Base-by-base conservation (phyloP, 208 protist genomes). In the Trypanosoma scelopori region DNA sequence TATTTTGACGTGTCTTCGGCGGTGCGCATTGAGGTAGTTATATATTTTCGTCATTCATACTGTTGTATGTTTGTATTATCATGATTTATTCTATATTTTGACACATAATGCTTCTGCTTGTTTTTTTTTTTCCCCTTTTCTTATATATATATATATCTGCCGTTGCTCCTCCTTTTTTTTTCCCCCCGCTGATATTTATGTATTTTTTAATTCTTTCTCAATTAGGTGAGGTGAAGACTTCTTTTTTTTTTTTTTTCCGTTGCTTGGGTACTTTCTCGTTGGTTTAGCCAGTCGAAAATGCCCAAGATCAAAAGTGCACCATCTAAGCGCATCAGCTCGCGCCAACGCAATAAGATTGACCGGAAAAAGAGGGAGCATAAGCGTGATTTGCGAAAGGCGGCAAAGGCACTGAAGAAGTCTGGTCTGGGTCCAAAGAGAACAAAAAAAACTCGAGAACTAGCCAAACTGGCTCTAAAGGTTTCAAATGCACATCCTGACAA, bases 321-420 rank as follows among this genome's bases (percentile, higher is more conserved):
- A 57, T 95, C 89, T 45, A 93, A 93, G 78, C 81, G 89, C 57
- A 87, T 86, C 75, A 84, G 82, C 69, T 93, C 89, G 39, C 81
- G 74, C 30, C 84, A 90, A 76, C 86, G 89, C 42, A 86, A 95
- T 69, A 95, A 95, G 64, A 88, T 95, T 32, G 89, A 95, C 23
- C 73, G 85, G 23, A 95, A 95, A 70, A 92, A 92, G 59, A 78
- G 84, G 53, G 86, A 95, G 60, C 89, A 95, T 74, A 95, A 92
- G 48, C 74, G 89, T 9, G 89, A 95, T 49, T 55, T 95, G 22
- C 78, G 80, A n/a, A 93, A 89, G 63, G 89, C 89, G 3, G 89
- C 89, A 5, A 95, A 93, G 72, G 78, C 79, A 15, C 66, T 95
- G 35, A 87, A 93, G 37, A 87, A 80, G 43, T 82, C 76, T 27